Evolutionary conservation across 371 early-diverging fungal species (phyloP).

Genomic region (Mortierella sp.): DNA sequence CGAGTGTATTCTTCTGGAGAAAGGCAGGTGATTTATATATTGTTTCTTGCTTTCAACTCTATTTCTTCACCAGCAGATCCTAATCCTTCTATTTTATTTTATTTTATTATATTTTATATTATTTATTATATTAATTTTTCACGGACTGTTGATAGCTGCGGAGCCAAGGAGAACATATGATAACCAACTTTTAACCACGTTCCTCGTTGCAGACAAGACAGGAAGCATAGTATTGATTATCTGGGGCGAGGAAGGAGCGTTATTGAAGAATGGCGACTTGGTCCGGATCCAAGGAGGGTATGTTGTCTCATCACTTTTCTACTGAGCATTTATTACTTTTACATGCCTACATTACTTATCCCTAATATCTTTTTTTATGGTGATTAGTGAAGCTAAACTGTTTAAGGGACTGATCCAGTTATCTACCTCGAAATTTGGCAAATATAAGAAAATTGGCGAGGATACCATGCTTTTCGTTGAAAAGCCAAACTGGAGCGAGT

Average conservation of each 20-base stretch:
- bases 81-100: too few relatives aligned
- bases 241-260: conserved; percentile 31
- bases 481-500: conserved; percentile 46
- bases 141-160: conserved; percentile 9
- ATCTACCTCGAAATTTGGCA: conserved; percentile 28
- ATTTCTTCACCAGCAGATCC: too few relatives aligned
- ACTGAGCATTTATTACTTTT: too few relatives aligned
- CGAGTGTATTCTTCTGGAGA: conserved; percentile 45
- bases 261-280: conserved; percentile 32
- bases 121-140: background rate
- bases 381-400: conserved; percentile 33
- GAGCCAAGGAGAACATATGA: conserved; percentile 30
- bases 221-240: conserved; percentile 42
- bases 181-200: conserved; percentile 35
- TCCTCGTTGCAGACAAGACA: conserved; percentile 41
- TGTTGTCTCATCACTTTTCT: background rate
- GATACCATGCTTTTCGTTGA: conserved; percentile 39
- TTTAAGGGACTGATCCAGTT: conserved; percentile 34
- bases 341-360: background rate
- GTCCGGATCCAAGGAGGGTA: conserved; percentile 45
- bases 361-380: background rate
- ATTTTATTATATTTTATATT: too few relatives aligned
- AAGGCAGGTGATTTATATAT: conserved; percentile 15
- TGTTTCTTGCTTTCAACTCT: background rate
- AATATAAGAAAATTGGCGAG: conserved; percentile 43